Base-by-base conservation (phyloP, 768 basidiomycete genomes). In the Amanita muscaria region DNA sequence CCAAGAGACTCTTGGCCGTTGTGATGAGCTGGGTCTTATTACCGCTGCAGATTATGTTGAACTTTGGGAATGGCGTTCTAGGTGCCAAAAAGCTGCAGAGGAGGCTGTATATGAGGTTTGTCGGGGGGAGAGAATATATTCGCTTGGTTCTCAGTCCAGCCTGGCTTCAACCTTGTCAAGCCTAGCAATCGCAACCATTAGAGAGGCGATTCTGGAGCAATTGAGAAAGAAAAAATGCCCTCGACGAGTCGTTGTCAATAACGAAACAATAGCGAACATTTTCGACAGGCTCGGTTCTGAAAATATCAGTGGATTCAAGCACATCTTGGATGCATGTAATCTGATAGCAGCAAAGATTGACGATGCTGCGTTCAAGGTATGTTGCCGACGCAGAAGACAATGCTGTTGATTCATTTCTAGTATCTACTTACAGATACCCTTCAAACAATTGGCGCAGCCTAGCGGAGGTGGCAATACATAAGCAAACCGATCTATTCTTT, bases 61-160 rank as follows among this genome's bases (percentile, higher is more conserved):
- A 57, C 66, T 51, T 48, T 64, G 10, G 57, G 64, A 40, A 53
- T 51, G 39, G 66, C 67, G 21, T 55, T 32, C 31, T 19, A 30
- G 19, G 7, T 42, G 29, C 19, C 41, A 9, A 14, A 14, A 32
- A 6, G 30, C 41, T 14, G 30, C 21, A 65, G 27, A 53, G 67
- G 18, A 32, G 10, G 41, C 30, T 14, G 30, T 32, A 65, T 25
- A 53, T 67, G 53, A 58, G 61, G 22, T 63, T 64, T 21, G 65
- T 65, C 29, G 63, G 60, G 30, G 60, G 45, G 53, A 14, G 49
- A 51, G 18, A 54, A 62, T 44, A 30, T 59, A 16, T 53, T 60
- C 33, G 44, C 60, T 7, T 53, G 46, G 9, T 50, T 56, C 10
- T 51, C 51, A 10, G 64, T 12, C 27, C 12, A 29, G 7, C 6